Percentiles rank a stretch among this genome's conserved stretches.
Evolutionary conservation across 345 rosid species (phyloP).

Genomic region (Cochlearia excelsa): DNA sequence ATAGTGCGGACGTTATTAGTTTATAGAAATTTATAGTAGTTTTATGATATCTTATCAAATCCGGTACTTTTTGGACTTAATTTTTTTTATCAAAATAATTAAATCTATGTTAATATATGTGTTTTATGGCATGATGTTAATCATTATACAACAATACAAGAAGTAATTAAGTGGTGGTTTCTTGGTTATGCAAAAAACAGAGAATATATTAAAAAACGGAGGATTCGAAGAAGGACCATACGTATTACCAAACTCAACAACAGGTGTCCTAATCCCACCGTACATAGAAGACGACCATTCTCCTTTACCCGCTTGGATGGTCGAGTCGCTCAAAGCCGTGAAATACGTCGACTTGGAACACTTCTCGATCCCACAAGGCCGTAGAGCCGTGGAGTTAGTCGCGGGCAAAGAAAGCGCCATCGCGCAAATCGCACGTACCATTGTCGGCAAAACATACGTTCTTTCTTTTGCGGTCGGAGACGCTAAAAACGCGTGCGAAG

Average conservation of each 20-base stretch:
- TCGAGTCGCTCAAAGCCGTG: conserved; percentile 83
- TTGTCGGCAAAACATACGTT: conserved; percentile 49
- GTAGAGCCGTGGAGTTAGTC: conserved; percentile 66
- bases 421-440: conserved; percentile 61
- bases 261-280: conserved; percentile 82
- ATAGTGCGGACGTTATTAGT: no score
- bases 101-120: no score
- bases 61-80: no score
- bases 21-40: no score
- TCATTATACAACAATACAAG: neutral
- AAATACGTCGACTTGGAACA: conserved; percentile 72
- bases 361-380: conserved; percentile 64
- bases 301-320: conserved; percentile 77
- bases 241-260: conserved; percentile 61
- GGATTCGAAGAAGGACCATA: conserved; percentile 86
- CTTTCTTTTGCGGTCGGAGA: conserved; percentile 76
- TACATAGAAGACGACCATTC: conserved; percentile 73
- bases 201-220: conserved; percentile 65
- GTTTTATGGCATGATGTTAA: no score
- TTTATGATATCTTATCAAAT: no score
- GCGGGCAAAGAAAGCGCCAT: conserved; percentile 90
- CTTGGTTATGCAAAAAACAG: conserved; percentile 34
- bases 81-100: no score
- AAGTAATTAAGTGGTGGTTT: neutral
- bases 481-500: conserved; percentile 63